These are phyloP conservation scores for Ichthyophthirius multifiliis DNA, from an alignment of 169 alveolate genomes.

Conservation along the genomic window DNA sequence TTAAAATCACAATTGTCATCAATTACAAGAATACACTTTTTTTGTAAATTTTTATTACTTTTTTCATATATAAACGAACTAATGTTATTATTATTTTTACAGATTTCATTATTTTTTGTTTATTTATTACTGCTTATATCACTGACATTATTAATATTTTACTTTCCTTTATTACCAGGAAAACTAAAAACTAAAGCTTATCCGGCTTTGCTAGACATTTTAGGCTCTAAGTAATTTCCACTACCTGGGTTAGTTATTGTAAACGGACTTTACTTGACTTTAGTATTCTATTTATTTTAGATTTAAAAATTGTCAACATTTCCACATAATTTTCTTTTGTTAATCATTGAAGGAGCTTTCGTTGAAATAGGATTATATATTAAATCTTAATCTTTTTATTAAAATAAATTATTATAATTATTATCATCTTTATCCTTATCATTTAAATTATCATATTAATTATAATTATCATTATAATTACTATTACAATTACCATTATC, in stretches of 20 bases:
- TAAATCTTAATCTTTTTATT: too few relatives aligned
- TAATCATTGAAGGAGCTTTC: conserved; percentile 3
- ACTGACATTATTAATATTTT: neutral
- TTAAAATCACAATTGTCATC: neutral
- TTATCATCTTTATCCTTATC: too few relatives aligned
- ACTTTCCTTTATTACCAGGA: neutral
- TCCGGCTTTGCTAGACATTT: neutral
- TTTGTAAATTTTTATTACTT: neutral
- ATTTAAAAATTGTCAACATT: neutral
- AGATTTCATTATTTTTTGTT: too few relatives aligned
- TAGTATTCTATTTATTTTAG: neutral
- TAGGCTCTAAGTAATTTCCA: neutral
- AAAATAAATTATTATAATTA: too few relatives aligned
- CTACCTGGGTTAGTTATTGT: neutral
- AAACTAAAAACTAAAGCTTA: neutral
- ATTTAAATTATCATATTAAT: too few relatives aligned
- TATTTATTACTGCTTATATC: neutral
- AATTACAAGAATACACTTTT: neutral
- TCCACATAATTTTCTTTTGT: neutral
- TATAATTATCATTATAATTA: too few relatives aligned
- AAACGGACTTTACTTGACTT: neutral
- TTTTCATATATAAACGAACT: neutral
- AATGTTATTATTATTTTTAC: too few relatives aligned
- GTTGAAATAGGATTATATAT: too few relatives aligned
- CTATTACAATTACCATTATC: neutral